Evolutionary conservation across 139 green algal genomes (phyloP), one percentile per base, ranked within the genome.

Genomic region (Haematococcus lacustris): DNA sequence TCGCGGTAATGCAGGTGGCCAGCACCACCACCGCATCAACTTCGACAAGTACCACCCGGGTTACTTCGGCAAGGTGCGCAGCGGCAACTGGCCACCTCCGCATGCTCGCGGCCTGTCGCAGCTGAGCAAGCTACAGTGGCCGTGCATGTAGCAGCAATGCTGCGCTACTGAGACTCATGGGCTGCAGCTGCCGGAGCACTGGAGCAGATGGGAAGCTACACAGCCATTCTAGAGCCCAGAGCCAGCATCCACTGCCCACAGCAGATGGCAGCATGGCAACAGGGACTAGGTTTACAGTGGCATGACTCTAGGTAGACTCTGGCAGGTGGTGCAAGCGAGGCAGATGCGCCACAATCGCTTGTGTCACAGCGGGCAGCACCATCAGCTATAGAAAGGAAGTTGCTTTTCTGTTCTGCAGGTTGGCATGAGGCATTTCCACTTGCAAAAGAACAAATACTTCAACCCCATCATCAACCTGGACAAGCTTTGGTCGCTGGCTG

Each of bases 11-110:
- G 96, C 96, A 74, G 96, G 96, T 93, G 96, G 96, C 40, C 91
- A 97, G 92, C 96, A 99, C 78, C 96, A 99, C 86, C 94, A 99
- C 84, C 86, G 96, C 33, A 99, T 99, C 78, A 80, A 97, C 82
- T 91, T 98, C 60, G 96, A 99, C 87, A 99, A 98, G 89, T 96
- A 95, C 86, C 93, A 98, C 75, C 93, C 93, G 72, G 93, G 93
- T 73, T 98, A 94, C 89, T 98, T 97, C 79, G 93, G 93, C 71
- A 98, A 98, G 92, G 92, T 94, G 77, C 30, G 80, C 26, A 38
- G 66, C 6, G 30, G 21, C 13, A 13, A 57, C 47, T 28, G 13
- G 47, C 13, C 47, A 21, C 21, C 47, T 57, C 21, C 47, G 13
- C 13, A 21, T 13, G 47, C 47, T 28, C 13, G 47, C 21, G 47